Percentiles rank a stretch among this genome's conserved stretches.
phyloP scores from a whole-genome alignment of 2,329 filamentous ascomycete species.

The Cytospora piceae region DNA sequence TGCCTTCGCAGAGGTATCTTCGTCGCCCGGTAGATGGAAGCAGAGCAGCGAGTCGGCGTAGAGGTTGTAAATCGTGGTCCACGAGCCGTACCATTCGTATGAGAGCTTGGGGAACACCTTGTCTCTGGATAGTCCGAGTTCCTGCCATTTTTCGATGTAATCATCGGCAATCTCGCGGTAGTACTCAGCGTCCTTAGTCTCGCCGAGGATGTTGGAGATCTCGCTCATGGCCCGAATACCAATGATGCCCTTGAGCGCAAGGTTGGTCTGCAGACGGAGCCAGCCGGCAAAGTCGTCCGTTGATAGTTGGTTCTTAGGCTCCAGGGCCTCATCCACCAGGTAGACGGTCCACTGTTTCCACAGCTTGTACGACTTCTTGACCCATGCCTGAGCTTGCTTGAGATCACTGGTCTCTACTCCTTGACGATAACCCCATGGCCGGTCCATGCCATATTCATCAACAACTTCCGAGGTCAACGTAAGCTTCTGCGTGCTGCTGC shows the following conservation, averaged over 20 bases:
- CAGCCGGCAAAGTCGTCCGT: slow-evolving; percentile 81
- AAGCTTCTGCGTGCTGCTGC: slow-evolving; percentile 15
- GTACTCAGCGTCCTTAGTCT: slow-evolving; percentile 60
- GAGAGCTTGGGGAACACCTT: slow-evolving; percentile 75
- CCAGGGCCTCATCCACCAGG: slow-evolving; percentile 69
- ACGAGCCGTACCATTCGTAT: slow-evolving; percentile 81
- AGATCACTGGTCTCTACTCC: slow-evolving; percentile 47
- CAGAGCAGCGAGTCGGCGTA: slow-evolving; percentile 78
- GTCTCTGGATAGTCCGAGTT: slow-evolving; percentile 70
- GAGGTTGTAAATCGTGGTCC: slow-evolving; percentile 80
- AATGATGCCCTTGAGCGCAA: slow-evolving; percentile 77
- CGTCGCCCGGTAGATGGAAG: slow-evolving; percentile 62
- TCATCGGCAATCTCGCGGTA: slow-evolving; percentile 66
- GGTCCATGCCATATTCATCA: slow-evolving; percentile 37
- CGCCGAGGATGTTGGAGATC: slow-evolving; percentile 62
- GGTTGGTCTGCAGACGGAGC: slow-evolving; percentile 73
- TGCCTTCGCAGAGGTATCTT: slow-evolving; percentile 1
- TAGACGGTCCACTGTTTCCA: slow-evolving; percentile 79
- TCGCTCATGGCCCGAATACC: slow-evolving; percentile 79
- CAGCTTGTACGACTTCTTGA: slow-evolving; percentile 62
- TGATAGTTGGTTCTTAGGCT: slow-evolving; percentile 72
- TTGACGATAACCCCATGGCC: slow-evolving; percentile 56
- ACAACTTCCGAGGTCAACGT: slow-evolving; percentile 25
- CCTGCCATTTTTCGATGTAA: slow-evolving; percentile 74
- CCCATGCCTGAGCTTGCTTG: slow-evolving; percentile 45